Evolutionary conservation across 345 rosid genomes (phyloP).

Genomic region (Eucalyptus pauciflora): DNA sequence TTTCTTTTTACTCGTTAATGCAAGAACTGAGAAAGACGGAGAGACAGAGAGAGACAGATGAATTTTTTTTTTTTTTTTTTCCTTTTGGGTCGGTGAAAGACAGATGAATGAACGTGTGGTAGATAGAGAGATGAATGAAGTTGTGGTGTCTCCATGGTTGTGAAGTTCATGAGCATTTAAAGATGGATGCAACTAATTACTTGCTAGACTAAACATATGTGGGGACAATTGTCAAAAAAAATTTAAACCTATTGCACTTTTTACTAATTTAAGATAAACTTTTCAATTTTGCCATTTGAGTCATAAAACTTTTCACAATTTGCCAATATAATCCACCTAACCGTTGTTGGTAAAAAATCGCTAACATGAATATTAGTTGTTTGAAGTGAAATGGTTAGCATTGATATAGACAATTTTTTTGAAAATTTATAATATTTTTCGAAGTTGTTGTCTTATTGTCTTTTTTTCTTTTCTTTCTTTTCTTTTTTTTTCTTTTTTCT

Average conservation of each 20-base stretch:
- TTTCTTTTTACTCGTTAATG: background rate
- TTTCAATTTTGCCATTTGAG: background rate
- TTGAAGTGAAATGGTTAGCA: background rate
- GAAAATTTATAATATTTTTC: too few species aligned
- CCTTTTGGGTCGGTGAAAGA: too few species aligned
- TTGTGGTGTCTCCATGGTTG: background rate
- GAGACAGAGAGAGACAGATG: background rate
- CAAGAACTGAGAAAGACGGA: background rate
- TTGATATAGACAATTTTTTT: background rate
- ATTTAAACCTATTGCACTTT: accelerated
- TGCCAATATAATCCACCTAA: background rate
- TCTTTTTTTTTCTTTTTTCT: too few species aligned
- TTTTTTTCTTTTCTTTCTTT: too few species aligned
- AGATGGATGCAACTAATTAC: background rate
- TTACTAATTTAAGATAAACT: background rate
- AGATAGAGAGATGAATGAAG: background rate
- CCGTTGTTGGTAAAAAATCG: too few species aligned
- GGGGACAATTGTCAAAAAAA: background rate
- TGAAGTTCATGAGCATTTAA: background rate
- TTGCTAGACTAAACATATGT: background rate
- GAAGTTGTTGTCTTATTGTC: too few species aligned
- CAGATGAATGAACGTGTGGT: background rate
- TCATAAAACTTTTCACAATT: too few species aligned
- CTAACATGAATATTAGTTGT: accelerated
- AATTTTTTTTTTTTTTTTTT: too few species aligned